A percentile compares a stretch with the other conserved stretches of the same genome.
These are phyloP conservation scores for Inga oerstediana DNA, from an alignment of 306 rosid species.

Conservation along the genomic window DNA sequence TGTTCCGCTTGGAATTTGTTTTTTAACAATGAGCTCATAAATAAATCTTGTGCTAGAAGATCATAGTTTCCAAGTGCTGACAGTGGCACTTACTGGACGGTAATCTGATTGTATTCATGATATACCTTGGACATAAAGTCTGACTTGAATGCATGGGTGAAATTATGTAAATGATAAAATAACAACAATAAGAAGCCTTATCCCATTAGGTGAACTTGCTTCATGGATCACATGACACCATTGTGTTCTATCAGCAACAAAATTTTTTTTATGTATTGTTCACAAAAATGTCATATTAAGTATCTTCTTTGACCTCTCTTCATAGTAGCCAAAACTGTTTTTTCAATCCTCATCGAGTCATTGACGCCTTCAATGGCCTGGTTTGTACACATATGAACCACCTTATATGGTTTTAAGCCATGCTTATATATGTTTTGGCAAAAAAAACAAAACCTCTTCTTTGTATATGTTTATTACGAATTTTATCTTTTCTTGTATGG, in stretches of 20 bases:
- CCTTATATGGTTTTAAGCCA: neutral
- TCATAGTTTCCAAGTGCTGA: neutral
- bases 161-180: neutral
- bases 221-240: neutral
- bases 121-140: neutral
- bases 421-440: no score
- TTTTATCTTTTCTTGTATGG: no score
- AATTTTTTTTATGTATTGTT: neutral
- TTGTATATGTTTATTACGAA: no score
- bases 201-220: neutral
- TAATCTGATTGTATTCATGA: constrained; percentile 14
- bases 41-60: neutral
- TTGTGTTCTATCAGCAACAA: neutral
- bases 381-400: neutral
- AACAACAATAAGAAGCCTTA: neutral
- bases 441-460: no score
- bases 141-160: constrained; percentile 30
- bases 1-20: constrained; percentile 27
- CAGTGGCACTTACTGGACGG: constrained; percentile 3
- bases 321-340: neutral
- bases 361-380: neutral
- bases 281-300: neutral
- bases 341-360: neutral
- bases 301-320: neutral
- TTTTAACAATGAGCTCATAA: constrained; percentile 15